phyloP scores from a whole-genome alignment of 306 rosid species.

The Quercus dentata region DNA sequence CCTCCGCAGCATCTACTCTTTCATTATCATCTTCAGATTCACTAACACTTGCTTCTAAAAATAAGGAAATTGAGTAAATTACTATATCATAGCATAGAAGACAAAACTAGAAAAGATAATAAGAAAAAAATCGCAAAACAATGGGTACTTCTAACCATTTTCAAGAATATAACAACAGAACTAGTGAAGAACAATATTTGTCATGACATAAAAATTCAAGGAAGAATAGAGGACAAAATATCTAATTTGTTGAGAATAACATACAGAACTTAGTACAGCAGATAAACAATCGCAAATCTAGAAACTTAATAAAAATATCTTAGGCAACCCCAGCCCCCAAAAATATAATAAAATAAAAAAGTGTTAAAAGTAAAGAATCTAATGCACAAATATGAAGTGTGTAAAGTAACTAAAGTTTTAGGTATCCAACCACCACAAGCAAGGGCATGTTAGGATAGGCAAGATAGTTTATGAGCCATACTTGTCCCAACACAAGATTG shows the following conservation, averaged over 20 bases:
- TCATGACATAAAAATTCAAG: not conserved
- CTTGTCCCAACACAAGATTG: not conserved
- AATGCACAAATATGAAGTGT: not conserved
- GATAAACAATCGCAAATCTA: not conserved
- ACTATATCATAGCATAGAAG: constrained; percentile 4
- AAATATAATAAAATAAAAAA: not conserved
- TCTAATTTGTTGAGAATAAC: too few relatives aligned
- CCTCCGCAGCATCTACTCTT: constrained; percentile 96
- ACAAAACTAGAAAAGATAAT: not conserved
- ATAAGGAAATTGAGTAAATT: constrained; percentile 11
- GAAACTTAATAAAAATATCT: not conserved
- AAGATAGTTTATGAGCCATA: not conserved
- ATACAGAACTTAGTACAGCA: not conserved
- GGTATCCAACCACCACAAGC: not conserved
- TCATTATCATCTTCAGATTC: constrained; percentile 98
- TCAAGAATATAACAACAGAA: too few relatives aligned
- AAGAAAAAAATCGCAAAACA: constrained; percentile 5
- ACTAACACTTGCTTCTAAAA: constrained; percentile 79
- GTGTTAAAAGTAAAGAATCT: not conserved
- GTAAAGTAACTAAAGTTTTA: not conserved
- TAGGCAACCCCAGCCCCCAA: not conserved
- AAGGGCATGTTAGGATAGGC: not conserved
- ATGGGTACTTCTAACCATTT: not conserved
- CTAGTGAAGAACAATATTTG: too few relatives aligned
- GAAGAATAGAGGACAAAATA: not conserved